Conservation (phyloP, 2,329 filamentous ascomycete species). For the Hypoxylon sp. region DNA sequence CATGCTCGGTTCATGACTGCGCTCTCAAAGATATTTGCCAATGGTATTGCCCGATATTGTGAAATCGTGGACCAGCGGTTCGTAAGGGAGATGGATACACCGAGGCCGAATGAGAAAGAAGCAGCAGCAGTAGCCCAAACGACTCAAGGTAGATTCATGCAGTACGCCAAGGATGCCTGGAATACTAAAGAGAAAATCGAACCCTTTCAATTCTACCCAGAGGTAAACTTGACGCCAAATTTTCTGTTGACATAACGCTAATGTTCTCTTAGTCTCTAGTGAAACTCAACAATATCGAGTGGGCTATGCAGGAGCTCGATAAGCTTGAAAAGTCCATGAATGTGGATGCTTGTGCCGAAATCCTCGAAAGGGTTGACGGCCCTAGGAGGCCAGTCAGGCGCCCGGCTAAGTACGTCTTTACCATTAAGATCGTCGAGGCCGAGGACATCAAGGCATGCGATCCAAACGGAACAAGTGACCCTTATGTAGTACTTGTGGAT, state of each 20-base stretch:
- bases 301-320: slow-evolving; percentile 91
- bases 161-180: slow-evolving; percentile 94
- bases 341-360: slow-evolving; percentile 87
- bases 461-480: slow-evolving; percentile 92
- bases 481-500: slow-evolving; percentile 95
- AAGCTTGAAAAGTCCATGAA: slow-evolving; percentile 90
- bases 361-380: slow-evolving; percentile 80
- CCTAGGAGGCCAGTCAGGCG: slow-evolving; percentile 74
- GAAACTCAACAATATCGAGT: slow-evolving; percentile 98
- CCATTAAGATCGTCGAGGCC: slow-evolving; percentile 97
- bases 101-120: slow-evolving; percentile 84
- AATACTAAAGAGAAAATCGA: slow-evolving; percentile 92
- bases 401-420: slow-evolving; percentile 93
- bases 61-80: slow-evolving; percentile 90
- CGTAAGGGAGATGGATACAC: slow-evolving; percentile 89
- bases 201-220: slow-evolving; percentile 95
- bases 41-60: slow-evolving; percentile 88
- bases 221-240: slow-evolving; percentile 67
- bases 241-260: slow-evolving; percentile 43
- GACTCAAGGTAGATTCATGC: slow-evolving; percentile 91
- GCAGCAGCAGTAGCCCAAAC: slow-evolving; percentile 78
- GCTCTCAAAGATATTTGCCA: slow-evolving; percentile 84
- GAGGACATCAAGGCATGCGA: slow-evolving; percentile 99
- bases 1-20: slow-evolving; percentile 98
- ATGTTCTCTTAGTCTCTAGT: slow-evolving; percentile 80